These are phyloP conservation scores for Actinomortierella wolfii DNA, from an alignment of 371 early-diverging fungal genomes.

Conservation along the genomic window DNA sequence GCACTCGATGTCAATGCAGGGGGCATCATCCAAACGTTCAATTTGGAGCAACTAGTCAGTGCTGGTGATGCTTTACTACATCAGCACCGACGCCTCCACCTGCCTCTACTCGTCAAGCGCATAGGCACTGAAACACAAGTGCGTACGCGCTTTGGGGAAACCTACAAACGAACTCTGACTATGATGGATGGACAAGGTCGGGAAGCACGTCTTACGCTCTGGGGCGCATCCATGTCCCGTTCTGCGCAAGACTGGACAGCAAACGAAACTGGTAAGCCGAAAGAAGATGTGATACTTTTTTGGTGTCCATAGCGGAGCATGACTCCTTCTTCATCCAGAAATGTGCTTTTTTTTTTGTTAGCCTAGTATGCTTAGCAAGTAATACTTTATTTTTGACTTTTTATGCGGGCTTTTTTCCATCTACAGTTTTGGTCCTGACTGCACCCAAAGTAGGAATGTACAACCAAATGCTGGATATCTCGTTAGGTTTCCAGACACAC, in stretches of 20 bases:
- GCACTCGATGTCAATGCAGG: slow-evolving; percentile 26
- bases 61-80: slow-evolving; percentile 3
- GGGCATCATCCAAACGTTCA: slow-evolving; percentile 15
- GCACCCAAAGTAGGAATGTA: slow-evolving; percentile 27
- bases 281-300: too few species aligned
- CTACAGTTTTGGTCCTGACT: slow-evolving; percentile 24
- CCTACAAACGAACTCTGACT: background rate
- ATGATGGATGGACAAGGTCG: slow-evolving; percentile 38
- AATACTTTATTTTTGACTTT: too few species aligned
- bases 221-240: slow-evolving; percentile 23
- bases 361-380: too few species aligned
- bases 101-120: slow-evolving; percentile 28
- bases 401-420: background rate
- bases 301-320: too few species aligned
- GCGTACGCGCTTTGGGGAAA: too few species aligned
- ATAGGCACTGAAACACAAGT: background rate
- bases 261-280: slow-evolving; percentile 12
- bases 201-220: slow-evolving; percentile 17
- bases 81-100: slow-evolving; percentile 15
- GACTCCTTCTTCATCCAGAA: too few species aligned
- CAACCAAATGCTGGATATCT: slow-evolving; percentile 21
- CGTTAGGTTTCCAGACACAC: slow-evolving; percentile 26
- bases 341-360: too few species aligned
- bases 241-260: slow-evolving; percentile 23
- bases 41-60: slow-evolving; percentile 17